These are phyloP conservation scores for Fraxinus sp. DNA, from an alignment of 305 asterid genomes.

Conservation along the genomic window DNA sequence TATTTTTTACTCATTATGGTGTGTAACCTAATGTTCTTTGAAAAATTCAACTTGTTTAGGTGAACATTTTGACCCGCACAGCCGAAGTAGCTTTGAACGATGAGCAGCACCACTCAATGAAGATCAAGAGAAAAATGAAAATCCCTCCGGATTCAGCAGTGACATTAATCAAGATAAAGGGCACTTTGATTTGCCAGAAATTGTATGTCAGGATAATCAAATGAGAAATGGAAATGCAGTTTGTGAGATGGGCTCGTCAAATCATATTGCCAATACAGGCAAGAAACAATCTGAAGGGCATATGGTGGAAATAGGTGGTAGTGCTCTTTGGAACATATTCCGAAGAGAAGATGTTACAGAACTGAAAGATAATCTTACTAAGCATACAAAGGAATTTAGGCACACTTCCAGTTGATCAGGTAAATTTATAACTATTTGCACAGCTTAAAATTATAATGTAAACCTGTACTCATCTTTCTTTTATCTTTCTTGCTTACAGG, in stretches of 20 bases:
- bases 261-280: not conserved
- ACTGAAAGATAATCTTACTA: constrained; percentile 56
- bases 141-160: not conserved
- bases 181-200: not conserved
- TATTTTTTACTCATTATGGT: not conserved
- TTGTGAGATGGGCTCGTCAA: not conserved
- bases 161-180: not conserved
- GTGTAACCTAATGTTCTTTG: not conserved
- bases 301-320: constrained; percentile 45
- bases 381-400: constrained; percentile 68
- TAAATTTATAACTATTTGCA: constrained; percentile 7
- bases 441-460: not conserved
- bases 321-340: constrained; percentile 92
- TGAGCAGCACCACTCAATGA: constrained; percentile 53
- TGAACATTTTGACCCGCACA: constrained; percentile 82
- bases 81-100: constrained; percentile 53
- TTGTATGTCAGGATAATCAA: not conserved
- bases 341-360: constrained; percentile 82
- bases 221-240: constrained; percentile 2
- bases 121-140: constrained; percentile 18
- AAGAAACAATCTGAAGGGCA: constrained; percentile 15
- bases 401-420: constrained; percentile 86
- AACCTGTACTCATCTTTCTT: constrained; percentile 2
- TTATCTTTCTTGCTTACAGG: constrained; percentile 37
- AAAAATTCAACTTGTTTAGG: constrained; percentile 43